phyloP scores from a whole-genome alignment of 176 grass and related monocot genomes.

The Carex myosuroides region DNA sequence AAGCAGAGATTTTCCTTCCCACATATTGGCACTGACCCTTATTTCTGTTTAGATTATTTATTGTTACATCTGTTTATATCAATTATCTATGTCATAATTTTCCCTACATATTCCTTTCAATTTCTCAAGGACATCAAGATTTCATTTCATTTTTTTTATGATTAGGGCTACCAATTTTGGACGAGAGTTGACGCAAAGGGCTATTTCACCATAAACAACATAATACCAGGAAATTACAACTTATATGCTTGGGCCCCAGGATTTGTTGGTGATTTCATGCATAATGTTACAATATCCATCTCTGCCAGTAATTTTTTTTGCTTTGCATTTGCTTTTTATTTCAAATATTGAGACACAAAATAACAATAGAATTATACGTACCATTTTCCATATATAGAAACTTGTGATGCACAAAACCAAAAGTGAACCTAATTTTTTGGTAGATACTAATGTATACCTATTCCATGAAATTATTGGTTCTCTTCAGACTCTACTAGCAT shows the following conservation, averaged over 20 bases:
- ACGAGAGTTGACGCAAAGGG: conserved; percentile 25
- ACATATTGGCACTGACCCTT: not conserved
- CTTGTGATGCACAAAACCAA: no score
- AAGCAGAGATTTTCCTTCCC: not conserved
- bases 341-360: not conserved
- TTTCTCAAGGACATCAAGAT: not conserved
- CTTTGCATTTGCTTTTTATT: not conserved
- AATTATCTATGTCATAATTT: not conserved
- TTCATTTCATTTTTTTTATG: not conserved
- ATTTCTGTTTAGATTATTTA: not conserved
- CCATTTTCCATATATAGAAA: no score
- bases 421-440: not conserved
- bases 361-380: not conserved
- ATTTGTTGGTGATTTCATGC: conserved; percentile 52
- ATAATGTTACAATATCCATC: conserved; percentile 17
- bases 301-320: conserved; percentile 26
- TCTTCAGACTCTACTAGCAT: not conserved
- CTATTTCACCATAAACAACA: conserved; percentile 40
- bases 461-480: not conserved
- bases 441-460: not conserved
- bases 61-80: not conserved
- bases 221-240: conserved; percentile 45
- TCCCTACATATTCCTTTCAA: not conserved
- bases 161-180: conserved; percentile 73
- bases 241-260: conserved; percentile 77